Evolutionary conservation across 768 basidiomycete species (phyloP).

Genomic region (Fomitopsis pulvina): DNA sequence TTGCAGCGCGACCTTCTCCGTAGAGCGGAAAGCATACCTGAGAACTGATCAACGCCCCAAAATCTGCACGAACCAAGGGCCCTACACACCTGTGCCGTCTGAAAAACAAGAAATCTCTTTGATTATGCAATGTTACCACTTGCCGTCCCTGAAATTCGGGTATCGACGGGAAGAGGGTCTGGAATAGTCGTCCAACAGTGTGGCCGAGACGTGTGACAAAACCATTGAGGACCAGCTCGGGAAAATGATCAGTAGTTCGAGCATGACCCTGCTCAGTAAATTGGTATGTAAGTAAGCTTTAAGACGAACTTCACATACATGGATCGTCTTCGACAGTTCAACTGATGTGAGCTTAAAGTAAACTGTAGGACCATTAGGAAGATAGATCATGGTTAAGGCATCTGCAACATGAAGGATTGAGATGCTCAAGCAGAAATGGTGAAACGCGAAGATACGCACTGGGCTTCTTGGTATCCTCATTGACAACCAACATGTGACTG

Average conservation of each 20-base stretch:
- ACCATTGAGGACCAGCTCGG: constrained; percentile 91
- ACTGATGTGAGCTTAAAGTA: constrained; percentile 93
- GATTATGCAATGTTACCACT: constrained; percentile 95
- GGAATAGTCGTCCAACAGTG: constrained; percentile 91
- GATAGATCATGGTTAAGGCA: constrained; percentile 85
- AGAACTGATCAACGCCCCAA: not conserved
- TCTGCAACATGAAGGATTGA: constrained; percentile 39
- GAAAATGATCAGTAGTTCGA: constrained; percentile 84
- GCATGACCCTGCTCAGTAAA: constrained; percentile 68
- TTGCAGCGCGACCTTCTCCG: constrained; percentile 87
- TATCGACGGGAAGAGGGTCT: constrained; percentile 90
- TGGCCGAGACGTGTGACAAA: constrained; percentile 94
- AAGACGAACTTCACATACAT: constrained; percentile 40
- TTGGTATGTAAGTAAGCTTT: not conserved
- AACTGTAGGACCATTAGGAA: constrained; percentile 90
- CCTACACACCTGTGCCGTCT: constrained; percentile 76
- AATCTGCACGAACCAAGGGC: not conserved
- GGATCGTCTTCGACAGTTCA: constrained; percentile 80
- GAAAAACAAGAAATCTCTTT: constrained; percentile 97
- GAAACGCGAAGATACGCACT: constrained; percentile 45
- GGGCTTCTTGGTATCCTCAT: constrained; percentile 91
- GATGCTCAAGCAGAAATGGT: not conserved
- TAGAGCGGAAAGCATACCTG: constrained; percentile 88
- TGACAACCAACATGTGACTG: constrained; percentile 85
- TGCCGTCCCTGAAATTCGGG: constrained; percentile 96